Evolutionary conservation across 768 basidiomycete genomes (phyloP), one percentile per base, ranked within the genome.

Genomic region (Neoboletus subvelutipes): DNA sequence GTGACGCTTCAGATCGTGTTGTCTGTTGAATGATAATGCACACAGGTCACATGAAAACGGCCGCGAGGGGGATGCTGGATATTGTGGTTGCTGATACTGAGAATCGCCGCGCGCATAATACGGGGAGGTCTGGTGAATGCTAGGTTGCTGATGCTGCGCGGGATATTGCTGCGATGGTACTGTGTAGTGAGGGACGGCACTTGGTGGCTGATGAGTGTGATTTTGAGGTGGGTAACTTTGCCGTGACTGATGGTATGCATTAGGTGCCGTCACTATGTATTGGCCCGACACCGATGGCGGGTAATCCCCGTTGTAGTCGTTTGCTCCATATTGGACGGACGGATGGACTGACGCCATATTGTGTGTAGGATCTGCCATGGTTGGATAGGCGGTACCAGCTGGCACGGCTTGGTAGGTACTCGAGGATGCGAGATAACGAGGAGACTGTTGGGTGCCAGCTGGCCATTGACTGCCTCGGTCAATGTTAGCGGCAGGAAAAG

Each of bases 1-100:
- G 73, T 93, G 90, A 36, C 90, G 82, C 68, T 92, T 92, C 67
- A 92, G 71, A 70, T 93, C 90, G 67, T 93, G 90, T 68, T 90
- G 88, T 43, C 90, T 83, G 67, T 90, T 90, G 76, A 93, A 93
- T 22, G 90, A 91, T 59, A 92, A 71, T 12, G 88, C 80, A 69
- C 90, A 93, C 60, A 90, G 70, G 62, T 87, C 85, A 58, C 87
- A 88, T 11, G 82, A 76, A 64, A 83, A 88, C 20, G 86, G 86
- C 39, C 85, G 80, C 18, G 76, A 70, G 8, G 84, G 80, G n/a
- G 84, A 81, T 39, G 81, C 75, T 28, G 84, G 79, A 68, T 83
- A 84, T 54, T 83, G 82, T 39, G 77, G 67, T 46, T 53, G 67
- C 28, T 52, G 65, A 52, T 59, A 66, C 5, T 50, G 58, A n/a